Conservation (phyloP, 306 rosid genomes). For the Malus sieversii region DNA sequence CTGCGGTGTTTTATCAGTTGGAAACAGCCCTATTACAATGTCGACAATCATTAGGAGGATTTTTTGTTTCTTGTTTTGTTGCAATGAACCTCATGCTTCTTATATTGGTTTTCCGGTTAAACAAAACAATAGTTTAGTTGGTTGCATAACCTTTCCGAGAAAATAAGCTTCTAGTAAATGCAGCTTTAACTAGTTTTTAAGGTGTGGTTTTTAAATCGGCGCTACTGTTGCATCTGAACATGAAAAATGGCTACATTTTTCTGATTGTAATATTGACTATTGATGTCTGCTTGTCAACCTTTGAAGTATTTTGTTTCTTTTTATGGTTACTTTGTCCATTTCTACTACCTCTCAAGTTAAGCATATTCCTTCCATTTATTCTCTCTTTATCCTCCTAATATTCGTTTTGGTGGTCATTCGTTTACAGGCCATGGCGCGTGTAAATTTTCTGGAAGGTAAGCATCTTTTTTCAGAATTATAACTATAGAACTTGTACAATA, state of each 20-base stretch:
- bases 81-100: not conserved
- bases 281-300: not conserved
- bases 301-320: not conserved
- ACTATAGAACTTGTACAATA: not conserved
- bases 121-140: not conserved
- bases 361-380: not conserved
- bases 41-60: not conserved
- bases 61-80: not conserved
- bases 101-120: not conserved
- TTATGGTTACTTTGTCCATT: not conserved
- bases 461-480: not conserved
- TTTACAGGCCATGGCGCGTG: slow-evolving; percentile 84
- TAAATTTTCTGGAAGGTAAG: slow-evolving; percentile 75
- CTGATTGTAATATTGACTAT: not conserved
- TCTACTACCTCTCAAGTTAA: not conserved
- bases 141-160: not conserved
- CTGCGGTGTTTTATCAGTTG: not conserved
- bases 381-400: not conserved
- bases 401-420: not conserved
- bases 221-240: not conserved
- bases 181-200: not conserved
- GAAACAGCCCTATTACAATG: not conserved
- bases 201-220: not conserved
- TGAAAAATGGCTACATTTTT: not conserved
- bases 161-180: not conserved